phyloP scores from a whole-genome alignment of 768 basidiomycete species.

The Tricholoma saponaceum region DNA sequence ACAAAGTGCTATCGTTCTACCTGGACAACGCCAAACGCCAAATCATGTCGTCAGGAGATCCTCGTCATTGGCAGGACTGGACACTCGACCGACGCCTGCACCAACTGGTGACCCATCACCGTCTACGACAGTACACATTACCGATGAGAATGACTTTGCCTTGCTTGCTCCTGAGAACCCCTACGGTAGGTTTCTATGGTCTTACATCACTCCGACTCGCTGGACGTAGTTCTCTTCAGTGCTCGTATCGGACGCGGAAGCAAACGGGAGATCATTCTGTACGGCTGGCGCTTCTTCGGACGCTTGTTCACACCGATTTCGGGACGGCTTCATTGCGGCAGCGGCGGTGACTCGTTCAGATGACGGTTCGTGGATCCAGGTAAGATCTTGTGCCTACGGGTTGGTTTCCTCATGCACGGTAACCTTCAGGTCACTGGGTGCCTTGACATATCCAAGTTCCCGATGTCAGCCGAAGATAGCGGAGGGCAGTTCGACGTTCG shows the following conservation, averaged over 20 bases:
- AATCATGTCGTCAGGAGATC: too few species aligned
- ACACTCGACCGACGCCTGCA: too few species aligned
- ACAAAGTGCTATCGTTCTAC: too few species aligned
- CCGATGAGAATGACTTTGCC: too few species aligned
- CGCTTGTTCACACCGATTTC: constrained; percentile 8
- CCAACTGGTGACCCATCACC: too few species aligned
- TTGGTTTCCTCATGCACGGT: neutral
- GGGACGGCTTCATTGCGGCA: constrained; percentile 15
- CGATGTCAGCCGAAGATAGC: constrained; percentile 24
- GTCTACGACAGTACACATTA: too few species aligned
- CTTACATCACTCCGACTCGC: too few species aligned
- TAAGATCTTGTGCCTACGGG: neutral
- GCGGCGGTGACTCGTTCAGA: constrained; percentile 11
- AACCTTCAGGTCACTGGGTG: constrained; percentile 15
- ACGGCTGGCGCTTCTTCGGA: constrained; percentile 6
- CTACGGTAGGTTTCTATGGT: too few species aligned
- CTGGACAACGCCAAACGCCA: too few species aligned
- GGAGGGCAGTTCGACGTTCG: constrained; percentile 50
- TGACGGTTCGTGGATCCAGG: constrained; percentile 17
- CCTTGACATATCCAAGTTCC: constrained; percentile 9
- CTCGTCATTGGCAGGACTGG: too few species aligned
- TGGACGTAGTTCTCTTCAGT: too few species aligned
- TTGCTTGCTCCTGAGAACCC: too few species aligned
- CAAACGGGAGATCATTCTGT: constrained; percentile 15
- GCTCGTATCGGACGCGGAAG: constrained; percentile 16